Evolutionary conservation across 2,329 filamentous ascomycete genomes (phyloP), one percentile per base, ranked within the genome.

Genomic region (Cladosporium sp.): DNA sequence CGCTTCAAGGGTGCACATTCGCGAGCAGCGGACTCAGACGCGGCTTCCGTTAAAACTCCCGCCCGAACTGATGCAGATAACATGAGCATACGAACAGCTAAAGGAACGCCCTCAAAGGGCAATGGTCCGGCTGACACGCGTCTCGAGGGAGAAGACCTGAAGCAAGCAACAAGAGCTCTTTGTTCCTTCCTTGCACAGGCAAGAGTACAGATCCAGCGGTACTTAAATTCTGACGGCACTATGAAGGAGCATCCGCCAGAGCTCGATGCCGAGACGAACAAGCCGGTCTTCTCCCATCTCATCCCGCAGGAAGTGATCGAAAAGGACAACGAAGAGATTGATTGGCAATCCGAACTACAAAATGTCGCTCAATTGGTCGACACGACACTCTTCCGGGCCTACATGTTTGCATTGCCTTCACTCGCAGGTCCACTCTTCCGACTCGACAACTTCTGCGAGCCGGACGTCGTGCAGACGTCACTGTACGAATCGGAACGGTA

Each of bases 401-500:
- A 96, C 68, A 97, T 99, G 91, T 89, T 92, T 63, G 89, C 87
- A 3, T 85, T 84, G 7, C 92, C 93, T 4, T 83, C 86, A 5
- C 76, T 99, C 9, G 90, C 90, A 3, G 88, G 88, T 2, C 89
- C 91, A 0, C 79, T 99, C 0, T 97, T 99, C 73, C 89, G 93
- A 19, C 89, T 97, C 45, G 86, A 91, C 64, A 99, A 99, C 67
- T 97, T 96, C 65, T 97, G 93, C 68, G 92, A 99, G 61, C 92
- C 93, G 0, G 86, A 89, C 24, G 93, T 97, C 2, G 92, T 99
- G 18, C 93, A 96, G 65, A 88, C 96, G 68, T 90, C 90, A 61
- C 75, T 99, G 4, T 83, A 96, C 53, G 89, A 96, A 66, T 89
- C 85, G 36, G 88, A 88, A 52, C 83, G 91, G 27, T 96, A 95